Evolutionary conservation across 768 basidiomycete species (phyloP), one percentile per base, ranked within the genome.

Genomic region (Flagelloscypha sp.): DNA sequence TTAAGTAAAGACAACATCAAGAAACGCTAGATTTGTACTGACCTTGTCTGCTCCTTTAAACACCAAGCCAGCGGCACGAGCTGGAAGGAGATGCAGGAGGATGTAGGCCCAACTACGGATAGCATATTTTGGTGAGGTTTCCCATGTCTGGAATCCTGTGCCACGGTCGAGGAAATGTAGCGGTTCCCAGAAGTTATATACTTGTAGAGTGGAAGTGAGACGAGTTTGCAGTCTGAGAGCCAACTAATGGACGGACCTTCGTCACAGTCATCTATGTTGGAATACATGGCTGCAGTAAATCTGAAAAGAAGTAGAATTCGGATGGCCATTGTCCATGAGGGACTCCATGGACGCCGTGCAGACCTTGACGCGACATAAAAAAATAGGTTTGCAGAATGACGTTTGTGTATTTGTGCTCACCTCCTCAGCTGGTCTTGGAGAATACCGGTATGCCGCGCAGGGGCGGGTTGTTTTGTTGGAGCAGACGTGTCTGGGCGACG

Each of bases 141-240:
- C 95, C 95, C 95, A 99, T 1, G 95, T 98, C 59, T 98, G 94
- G 57, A 99, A 97, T 6, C 86, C 95, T 41, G 79, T 68, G 17
- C 88, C 89, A 38, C 78, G 64, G 40, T 81, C 75, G 38, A 95
- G 67, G 52, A 92, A 93, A 61, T 99, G 95, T 11, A 99, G 63
- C 13, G 95, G 95, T 53, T 98, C 95, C 89, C 89, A 98, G 58
- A 95, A 99, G 61, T 99, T 99, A 72, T 80, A 99, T 9, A 95
- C 95, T 99, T 35, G 20, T 9, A 15, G 21, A 20, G 33, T 33
- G 17, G 18, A 42, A 40, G 19, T 44, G 35, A 10, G 18, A 27
- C 32, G 16, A 36, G 33, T 29, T 32, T 15, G 25, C 15, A 38
- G 10, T 9, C 1, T 11, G 19, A 21, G 9, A 34, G 10, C 10